These are phyloP conservation scores for Lasiodiplodia citricola DNA, from an alignment of 2,329 filamentous ascomycete genomes.

Conservation along the genomic window DNA sequence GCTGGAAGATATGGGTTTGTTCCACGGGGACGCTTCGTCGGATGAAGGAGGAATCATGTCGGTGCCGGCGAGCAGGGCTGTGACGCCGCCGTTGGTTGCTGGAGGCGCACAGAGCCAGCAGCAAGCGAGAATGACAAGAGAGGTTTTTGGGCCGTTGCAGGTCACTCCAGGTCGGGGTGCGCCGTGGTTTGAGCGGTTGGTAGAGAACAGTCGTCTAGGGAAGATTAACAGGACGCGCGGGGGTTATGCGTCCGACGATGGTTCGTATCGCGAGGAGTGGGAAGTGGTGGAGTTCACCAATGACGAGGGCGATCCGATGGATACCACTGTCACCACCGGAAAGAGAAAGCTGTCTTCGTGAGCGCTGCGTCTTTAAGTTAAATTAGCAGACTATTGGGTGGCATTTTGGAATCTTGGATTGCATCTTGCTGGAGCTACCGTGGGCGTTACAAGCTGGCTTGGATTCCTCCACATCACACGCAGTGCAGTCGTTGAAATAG, in stretches of 20 bases:
- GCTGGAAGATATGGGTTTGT: slow-evolving; percentile 75
- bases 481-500: not conserved
- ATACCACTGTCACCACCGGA: slow-evolving; percentile 29
- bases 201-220: slow-evolving; percentile 76
- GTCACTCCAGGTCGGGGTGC: slow-evolving; percentile 58
- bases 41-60: slow-evolving; percentile 32
- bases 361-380: not conserved
- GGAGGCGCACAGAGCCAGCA: slow-evolving; percentile 30
- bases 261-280: slow-evolving; percentile 75
- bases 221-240: slow-evolving; percentile 67
- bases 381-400: not conserved
- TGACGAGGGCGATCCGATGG: slow-evolving; percentile 44
- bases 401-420: not conserved
- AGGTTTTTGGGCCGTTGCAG: slow-evolving; percentile 28
- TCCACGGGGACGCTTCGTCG: slow-evolving; percentile 54
- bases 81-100: slow-evolving; percentile 33
- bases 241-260: slow-evolving; percentile 66
- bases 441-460: not conserved
- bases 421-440: not conserved
- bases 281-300: slow-evolving; percentile 73
- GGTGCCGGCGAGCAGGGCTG: slow-evolving; percentile 29
- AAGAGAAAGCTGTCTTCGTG: slow-evolving; percentile 41
- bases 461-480: not conserved
- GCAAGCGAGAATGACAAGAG: not conserved
- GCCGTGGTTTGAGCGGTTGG: slow-evolving; percentile 85